phyloP scores from a whole-genome alignment of 495 filamentous ascomycete species.

The Aspergillus sparsus region DNA sequence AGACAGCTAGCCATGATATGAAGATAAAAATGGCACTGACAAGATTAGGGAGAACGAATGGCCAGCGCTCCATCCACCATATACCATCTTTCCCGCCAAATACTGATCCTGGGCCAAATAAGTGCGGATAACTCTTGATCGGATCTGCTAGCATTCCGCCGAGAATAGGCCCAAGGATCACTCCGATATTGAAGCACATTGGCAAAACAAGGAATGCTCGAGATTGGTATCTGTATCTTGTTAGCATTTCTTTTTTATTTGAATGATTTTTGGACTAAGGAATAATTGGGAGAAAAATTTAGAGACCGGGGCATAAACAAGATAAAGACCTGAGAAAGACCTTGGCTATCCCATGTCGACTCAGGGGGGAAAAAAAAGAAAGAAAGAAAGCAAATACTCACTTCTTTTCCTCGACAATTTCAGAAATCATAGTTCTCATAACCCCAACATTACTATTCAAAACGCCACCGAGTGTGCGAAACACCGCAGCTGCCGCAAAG shows the following conservation, averaged over 20 bases:
- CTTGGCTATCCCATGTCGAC: background rate
- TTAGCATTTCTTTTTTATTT: background rate
- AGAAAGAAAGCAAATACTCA: slow-evolving; percentile 19
- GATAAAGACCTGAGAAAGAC: background rate
- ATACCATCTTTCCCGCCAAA: slow-evolving; percentile 54
- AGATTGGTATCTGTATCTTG: slow-evolving; percentile 57
- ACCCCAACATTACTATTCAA: slow-evolving; percentile 84
- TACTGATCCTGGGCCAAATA: slow-evolving; percentile 64
- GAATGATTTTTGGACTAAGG: no score
- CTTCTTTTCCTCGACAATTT: slow-evolving; percentile 72
- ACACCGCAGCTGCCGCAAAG: slow-evolving; percentile 68
- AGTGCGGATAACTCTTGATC: slow-evolving; percentile 57
- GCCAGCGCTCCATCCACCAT: slow-evolving; percentile 61
- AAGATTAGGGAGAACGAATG: slow-evolving; percentile 64
- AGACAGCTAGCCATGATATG: slow-evolving; percentile 45
- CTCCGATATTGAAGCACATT: slow-evolving; percentile 75
- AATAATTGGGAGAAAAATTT: no score
- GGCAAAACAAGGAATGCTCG: slow-evolving; percentile 80
- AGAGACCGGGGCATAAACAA: background rate
- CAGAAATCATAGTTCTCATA: slow-evolving; percentile 78
- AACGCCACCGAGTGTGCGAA: slow-evolving; percentile 70
- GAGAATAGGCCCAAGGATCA: slow-evolving; percentile 64
- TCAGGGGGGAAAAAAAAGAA: background rate
- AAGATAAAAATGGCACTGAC: slow-evolving; percentile 58
- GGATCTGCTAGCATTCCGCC: slow-evolving; percentile 77